Conservation (phyloP, 2,329 filamentous ascomycete genomes). For the Penicillium psychrosexuale region DNA sequence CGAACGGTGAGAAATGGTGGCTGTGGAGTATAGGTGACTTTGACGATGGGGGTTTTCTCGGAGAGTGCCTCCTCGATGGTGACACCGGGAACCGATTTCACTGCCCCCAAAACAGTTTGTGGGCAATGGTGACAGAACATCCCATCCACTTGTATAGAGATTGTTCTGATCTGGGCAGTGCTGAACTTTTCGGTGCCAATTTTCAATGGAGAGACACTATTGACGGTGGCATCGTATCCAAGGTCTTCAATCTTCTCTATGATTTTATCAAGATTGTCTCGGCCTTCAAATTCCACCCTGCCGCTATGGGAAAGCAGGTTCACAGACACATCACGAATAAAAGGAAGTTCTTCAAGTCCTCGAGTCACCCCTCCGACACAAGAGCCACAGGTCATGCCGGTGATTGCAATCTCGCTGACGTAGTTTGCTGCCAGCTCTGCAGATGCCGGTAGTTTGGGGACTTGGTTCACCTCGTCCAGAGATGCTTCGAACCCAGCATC, state of each 20-base stretch:
- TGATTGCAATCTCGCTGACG: slow-evolving; percentile 50
- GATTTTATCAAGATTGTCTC: slow-evolving; percentile 46
- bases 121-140: slow-evolving; percentile 75
- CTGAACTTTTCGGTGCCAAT: slow-evolving; percentile 32
- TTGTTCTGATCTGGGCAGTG: slow-evolving; percentile 47
- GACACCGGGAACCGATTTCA: slow-evolving; percentile 50
- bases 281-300: slow-evolving; percentile 49
- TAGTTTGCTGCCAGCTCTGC: slow-evolving; percentile 18
- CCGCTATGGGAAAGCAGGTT: slow-evolving; percentile 53
- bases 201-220: slow-evolving; percentile 38
- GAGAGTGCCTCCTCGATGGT: slow-evolving; percentile 48
- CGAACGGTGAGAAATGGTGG: slow-evolving; percentile 71
- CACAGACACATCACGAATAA: slow-evolving; percentile 49
- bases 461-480: slow-evolving; percentile 35
- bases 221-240: slow-evolving; percentile 64
- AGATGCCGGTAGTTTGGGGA: slow-evolving; percentile 5
- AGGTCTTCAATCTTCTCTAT: slow-evolving; percentile 54
- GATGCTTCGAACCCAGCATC: slow-evolving; percentile 50
- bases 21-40: slow-evolving; percentile 66
- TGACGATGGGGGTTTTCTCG: slow-evolving; percentile 63
- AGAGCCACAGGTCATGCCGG: slow-evolving; percentile 58
- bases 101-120: slow-evolving; percentile 37
- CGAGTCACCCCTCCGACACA: slow-evolving; percentile 52
- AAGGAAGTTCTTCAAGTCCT: slow-evolving; percentile 46
- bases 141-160: slow-evolving; percentile 66